Percentiles rank a stretch among this genome's conserved stretches.
Evolutionary conservation across 306 rosid species (phyloP).

Genomic region (Sechiopsis laciniata): DNA sequence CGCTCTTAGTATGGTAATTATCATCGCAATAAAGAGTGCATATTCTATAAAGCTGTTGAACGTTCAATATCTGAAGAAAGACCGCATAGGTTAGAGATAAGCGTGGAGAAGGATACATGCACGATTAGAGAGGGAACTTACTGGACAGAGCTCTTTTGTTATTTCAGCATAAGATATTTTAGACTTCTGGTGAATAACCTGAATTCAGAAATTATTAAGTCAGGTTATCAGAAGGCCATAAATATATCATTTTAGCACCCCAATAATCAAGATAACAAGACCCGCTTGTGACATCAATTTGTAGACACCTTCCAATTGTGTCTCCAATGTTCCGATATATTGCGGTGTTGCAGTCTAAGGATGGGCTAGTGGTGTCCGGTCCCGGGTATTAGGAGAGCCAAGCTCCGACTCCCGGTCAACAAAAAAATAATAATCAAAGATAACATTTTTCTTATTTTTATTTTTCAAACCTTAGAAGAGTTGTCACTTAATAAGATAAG

Average conservation of each 20-base stretch:
- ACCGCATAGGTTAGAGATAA: background rate
- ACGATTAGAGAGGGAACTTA: slow-evolving; percentile 42
- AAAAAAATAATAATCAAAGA: no score
- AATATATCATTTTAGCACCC: background rate
- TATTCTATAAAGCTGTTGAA: slow-evolving; percentile 75
- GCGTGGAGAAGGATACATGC: background rate
- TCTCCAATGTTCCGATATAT: no score
- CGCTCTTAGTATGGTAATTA: slow-evolving; percentile 43
- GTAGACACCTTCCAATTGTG: no score
- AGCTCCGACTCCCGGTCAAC: no score
- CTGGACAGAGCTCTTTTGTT: slow-evolving; percentile 93
- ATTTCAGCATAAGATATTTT: slow-evolving; percentile 72
- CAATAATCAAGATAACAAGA: background rate
- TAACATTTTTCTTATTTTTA: background rate
- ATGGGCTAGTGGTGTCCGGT: no score
- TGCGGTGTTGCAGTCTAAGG: no score
- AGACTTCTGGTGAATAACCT: slow-evolving; percentile 67
- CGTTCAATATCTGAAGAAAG: slow-evolving; percentile 59
- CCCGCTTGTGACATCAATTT: no score
- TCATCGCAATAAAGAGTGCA: slow-evolving; percentile 63
- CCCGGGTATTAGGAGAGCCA: no score
- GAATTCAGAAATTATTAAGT: slow-evolving; percentile 17
- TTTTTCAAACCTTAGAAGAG: background rate
- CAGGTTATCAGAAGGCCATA: background rate
- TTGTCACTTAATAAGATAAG: background rate